Conservation (phyloP, 2,329 filamentous ascomycete species). For the Cyclaneusma minus region DNA sequence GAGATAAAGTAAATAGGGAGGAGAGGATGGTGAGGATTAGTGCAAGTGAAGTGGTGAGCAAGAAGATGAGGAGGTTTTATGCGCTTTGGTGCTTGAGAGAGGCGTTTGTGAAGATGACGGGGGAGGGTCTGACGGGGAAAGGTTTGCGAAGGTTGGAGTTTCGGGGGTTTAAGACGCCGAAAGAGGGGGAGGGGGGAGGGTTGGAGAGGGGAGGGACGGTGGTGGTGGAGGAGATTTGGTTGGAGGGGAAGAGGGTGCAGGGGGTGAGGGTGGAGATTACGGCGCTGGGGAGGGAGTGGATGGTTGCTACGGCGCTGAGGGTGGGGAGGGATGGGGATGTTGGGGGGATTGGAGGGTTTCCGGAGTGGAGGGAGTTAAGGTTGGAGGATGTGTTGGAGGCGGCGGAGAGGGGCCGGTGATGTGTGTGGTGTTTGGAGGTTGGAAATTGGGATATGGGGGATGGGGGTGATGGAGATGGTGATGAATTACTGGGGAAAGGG, state of each 20-base stretch:
- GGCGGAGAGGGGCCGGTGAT: too few relatives aligned
- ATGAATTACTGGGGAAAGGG: too few relatives aligned
- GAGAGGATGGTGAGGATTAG: conserved; percentile 6
- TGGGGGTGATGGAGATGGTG: too few relatives aligned
- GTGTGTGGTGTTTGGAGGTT: too few relatives aligned
- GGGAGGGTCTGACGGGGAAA: conserved; percentile 57
- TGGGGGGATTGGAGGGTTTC: conserved; percentile 7
- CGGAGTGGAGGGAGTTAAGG: too few relatives aligned
- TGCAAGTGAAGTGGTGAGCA: conserved; percentile 17
- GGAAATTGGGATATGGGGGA: too few relatives aligned
- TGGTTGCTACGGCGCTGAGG: conserved; percentile 13
- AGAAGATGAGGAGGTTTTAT: conserved; percentile 55
- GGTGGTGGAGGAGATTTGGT: conserved; percentile 10
- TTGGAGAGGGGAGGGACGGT: conserved; percentile 11
- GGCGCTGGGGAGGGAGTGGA: conserved; percentile 14
- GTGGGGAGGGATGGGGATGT: conserved; percentile 8
- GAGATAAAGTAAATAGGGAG: too few relatives aligned
- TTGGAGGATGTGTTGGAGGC: too few relatives aligned
- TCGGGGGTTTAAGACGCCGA: conserved; percentile 28
- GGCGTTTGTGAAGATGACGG: conserved; percentile 71
- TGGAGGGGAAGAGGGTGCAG: conserved; percentile 11
- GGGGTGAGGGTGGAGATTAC: conserved; percentile 15
- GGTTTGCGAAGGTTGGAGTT: conserved; percentile 64
- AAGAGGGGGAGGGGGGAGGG: conserved; percentile 7
- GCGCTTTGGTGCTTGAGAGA: conserved; percentile 67